Evolutionary conservation across 108 stramenopile genomes (phyloP).

Genomic region (Pseudonitzschia multistriata): DNA sequence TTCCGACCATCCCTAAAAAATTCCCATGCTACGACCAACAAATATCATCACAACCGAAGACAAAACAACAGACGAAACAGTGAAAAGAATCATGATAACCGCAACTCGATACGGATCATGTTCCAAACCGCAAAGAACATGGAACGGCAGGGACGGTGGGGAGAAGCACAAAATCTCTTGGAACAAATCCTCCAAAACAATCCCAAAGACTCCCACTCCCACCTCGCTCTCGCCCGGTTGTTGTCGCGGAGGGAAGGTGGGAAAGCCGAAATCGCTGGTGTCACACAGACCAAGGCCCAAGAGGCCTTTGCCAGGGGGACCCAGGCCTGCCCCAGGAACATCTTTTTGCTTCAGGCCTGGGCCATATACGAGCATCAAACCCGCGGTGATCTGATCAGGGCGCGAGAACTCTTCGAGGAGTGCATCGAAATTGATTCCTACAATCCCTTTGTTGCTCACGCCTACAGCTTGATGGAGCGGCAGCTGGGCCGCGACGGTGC

Average conservation of each 20-base stretch:
- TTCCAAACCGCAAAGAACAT: constrained; percentile 51
- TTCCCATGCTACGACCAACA: neutral
- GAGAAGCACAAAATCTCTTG: constrained; percentile 42
- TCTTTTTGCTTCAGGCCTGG: constrained; percentile 82
- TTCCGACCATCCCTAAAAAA: neutral
- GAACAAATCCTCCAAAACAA: constrained; percentile 52
- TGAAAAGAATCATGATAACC: neutral
- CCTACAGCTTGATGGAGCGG: constrained; percentile 62
- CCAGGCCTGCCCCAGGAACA: constrained; percentile 49
- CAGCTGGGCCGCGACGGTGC: constrained; percentile 14
- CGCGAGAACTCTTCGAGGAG: constrained; percentile 57
- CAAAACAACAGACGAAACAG: neutral
- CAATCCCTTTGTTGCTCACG: constrained; percentile 83
- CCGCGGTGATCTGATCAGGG: constrained; percentile 37
- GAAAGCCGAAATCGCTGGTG: neutral
- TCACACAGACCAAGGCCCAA: constrained; percentile 33
- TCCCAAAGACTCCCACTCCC: constrained; percentile 62
- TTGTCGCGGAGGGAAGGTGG: constrained; percentile 50
- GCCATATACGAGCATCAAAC: constrained; percentile 75
- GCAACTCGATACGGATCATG: constrained; percentile 22
- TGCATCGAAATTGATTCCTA: constrained; percentile 59
- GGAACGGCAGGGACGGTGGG: constrained; percentile 52
- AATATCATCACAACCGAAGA: neutral
- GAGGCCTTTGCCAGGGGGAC: constrained; percentile 62
- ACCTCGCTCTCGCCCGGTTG: constrained; percentile 69